These are phyloP conservation scores for Euphorbia tirucalli DNA, from an alignment of 345 rosid genomes.

Conservation along the genomic window DNA sequence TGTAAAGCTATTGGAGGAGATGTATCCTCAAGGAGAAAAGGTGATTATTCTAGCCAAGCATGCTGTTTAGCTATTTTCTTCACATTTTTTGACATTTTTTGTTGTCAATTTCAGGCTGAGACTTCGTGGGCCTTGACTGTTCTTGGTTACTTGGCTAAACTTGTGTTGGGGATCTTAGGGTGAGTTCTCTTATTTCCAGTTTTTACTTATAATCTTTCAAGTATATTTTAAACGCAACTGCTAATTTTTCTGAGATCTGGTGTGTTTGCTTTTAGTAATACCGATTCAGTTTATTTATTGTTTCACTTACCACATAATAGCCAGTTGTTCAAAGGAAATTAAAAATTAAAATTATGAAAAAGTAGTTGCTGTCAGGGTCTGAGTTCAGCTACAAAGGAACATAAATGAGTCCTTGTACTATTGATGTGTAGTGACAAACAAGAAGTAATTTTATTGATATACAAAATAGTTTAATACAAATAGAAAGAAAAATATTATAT, in stretches of 20 bases:
- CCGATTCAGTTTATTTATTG: not conserved
- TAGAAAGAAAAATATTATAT: not conserved
- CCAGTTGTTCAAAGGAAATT: not conserved
- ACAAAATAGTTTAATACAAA: not conserved
- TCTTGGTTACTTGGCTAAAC: conserved; percentile 90
- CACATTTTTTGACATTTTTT: conserved; percentile 11
- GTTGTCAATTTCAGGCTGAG: conserved; percentile 67
- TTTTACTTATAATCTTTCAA: no score
- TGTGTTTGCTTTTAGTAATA: not conserved
- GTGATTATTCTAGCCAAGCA: conserved; percentile 32
- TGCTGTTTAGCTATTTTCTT: not conserved
- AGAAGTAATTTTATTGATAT: not conserved
- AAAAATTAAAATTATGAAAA: not conserved
- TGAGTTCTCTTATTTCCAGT: conserved; percentile 33
- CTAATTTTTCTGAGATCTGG: not conserved
- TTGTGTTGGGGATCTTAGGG: conserved; percentile 85
- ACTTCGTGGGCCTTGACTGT: conserved; percentile 96
- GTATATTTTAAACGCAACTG: not conserved
- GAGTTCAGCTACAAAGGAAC: not conserved
- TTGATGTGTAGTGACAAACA: not conserved
- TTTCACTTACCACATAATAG: not conserved
- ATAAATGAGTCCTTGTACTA: not conserved
- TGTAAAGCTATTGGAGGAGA: conserved; percentile 91
- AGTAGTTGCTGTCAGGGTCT: not conserved
- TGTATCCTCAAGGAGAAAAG: conserved; percentile 99